Conservation (phyloP, 2,329 filamentous ascomycete species). For the Leptographium lundbergii region DNA sequence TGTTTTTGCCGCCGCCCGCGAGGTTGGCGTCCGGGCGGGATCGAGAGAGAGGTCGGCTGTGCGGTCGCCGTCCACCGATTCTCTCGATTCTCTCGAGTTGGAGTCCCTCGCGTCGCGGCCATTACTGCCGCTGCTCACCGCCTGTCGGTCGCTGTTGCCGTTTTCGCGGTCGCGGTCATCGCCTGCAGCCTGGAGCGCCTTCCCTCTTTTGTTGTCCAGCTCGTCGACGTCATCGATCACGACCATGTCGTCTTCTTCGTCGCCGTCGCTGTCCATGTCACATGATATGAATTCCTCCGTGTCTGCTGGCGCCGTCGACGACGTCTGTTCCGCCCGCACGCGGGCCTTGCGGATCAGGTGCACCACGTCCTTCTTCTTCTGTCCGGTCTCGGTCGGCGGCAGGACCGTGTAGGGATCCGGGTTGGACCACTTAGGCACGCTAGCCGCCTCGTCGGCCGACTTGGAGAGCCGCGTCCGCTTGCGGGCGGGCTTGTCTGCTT, state of each 20-base stretch:
- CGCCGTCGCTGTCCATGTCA: constrained; percentile 47
- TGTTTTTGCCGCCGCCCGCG: not conserved
- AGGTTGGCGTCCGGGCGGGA: not conserved
- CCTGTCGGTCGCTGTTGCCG: constrained; percentile 1
- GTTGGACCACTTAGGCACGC: constrained; percentile 76
- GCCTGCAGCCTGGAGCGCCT: not conserved
- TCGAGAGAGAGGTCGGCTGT: not conserved
- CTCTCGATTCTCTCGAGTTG: not conserved
- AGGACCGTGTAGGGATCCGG: constrained; percentile 86
- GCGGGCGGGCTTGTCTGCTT: constrained; percentile 14
- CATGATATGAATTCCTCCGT: constrained; percentile 85
- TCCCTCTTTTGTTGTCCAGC: not conserved
- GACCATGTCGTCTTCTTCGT: constrained; percentile 5
- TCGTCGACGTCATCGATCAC: constrained; percentile 1
- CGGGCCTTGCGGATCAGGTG: constrained; percentile 86
- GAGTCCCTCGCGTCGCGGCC: not conserved
- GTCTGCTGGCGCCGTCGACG: constrained; percentile 39
- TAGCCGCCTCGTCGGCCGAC: not conserved
- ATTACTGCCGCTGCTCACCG: not conserved
- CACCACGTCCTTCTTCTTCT: constrained; percentile 77
- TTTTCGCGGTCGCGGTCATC: not conserved
- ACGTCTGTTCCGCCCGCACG: constrained; percentile 36
- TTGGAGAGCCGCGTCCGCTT: constrained; percentile 9
- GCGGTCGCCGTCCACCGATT: not conserved
- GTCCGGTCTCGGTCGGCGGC: constrained; percentile 59